A percentile compares a stretch with the other conserved stretches of the same genome.
phyloP scores from a whole-genome alignment of 805 yeast species.

The Jamesozyma piceae region DNA sequence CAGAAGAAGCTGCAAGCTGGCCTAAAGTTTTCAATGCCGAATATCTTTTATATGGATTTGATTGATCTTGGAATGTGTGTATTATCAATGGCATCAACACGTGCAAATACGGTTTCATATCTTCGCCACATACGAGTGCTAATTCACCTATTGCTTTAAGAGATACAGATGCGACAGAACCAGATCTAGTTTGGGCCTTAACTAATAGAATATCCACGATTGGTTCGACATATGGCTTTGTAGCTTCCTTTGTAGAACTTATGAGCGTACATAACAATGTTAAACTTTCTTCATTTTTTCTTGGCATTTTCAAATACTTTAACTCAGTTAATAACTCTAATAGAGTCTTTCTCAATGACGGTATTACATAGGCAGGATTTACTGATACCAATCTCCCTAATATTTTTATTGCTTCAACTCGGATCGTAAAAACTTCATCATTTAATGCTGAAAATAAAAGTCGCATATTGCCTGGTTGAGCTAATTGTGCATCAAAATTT shows the following conservation, averaged over 20 bases:
- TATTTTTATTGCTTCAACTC: conserved; percentile 64
- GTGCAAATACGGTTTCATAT: conserved; percentile 57
- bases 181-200: conserved; percentile 55
- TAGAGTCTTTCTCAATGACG: conserved; percentile 73
- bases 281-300: conserved; percentile 79
- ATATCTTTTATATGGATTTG: conserved; percentile 71
- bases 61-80: conserved; percentile 83
- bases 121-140: conserved; percentile 79
- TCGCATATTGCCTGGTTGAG: conserved; percentile 83
- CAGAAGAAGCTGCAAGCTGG: conserved; percentile 78
- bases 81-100: conserved; percentile 76
- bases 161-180: conserved; percentile 76
- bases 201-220: conserved; percentile 76
- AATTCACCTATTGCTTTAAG: conserved; percentile 80
- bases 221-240: conserved; percentile 83
- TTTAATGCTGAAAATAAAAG: conserved; percentile 76
- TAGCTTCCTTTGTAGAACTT: conserved; percentile 62
- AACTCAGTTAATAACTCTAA: conserved; percentile 75
- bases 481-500: conserved; percentile 76
- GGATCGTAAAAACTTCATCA: conserved; percentile 74
- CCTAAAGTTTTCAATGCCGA: conserved; percentile 81
- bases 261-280: conserved; percentile 61
- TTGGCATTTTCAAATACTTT: conserved; percentile 64
- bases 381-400: conserved; percentile 75
- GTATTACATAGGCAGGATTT: conserved; percentile 91